Evolutionary conservation across 768 basidiomycete species (phyloP).

Genomic region (Suillus subluteus): DNA sequence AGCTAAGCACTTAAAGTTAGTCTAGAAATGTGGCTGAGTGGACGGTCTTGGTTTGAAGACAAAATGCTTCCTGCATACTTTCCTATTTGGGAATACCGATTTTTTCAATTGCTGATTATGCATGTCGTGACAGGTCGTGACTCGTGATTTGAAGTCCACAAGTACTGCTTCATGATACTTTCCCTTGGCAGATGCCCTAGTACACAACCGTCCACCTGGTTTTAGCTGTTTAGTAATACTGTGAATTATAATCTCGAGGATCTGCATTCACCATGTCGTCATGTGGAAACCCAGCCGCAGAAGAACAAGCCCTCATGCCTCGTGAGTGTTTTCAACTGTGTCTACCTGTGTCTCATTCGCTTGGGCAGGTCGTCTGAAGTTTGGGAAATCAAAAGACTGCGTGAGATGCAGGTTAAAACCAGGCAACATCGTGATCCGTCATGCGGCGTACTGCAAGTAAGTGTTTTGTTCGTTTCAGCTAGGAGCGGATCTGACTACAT

Average conservation of each 20-base stretch:
- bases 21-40: too few relatives aligned
- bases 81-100: neutral
- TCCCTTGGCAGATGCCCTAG: neutral
- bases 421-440: constrained; percentile 75
- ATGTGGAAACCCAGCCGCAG: constrained; percentile 67
- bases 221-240: neutral
- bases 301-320: constrained; percentile 66
- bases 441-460: constrained; percentile 87
- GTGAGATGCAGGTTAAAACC: constrained; percentile 71
- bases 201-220: neutral
- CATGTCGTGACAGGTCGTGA: neutral
- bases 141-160: too few relatives aligned
- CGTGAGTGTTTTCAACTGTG: constrained; percentile 45
- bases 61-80: neutral
- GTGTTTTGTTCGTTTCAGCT: neutral
- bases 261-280: constrained; percentile 36
- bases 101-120: neutral
- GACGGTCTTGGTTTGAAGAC: too few relatives aligned
- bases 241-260: neutral
- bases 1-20: neutral
- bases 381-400: constrained; percentile 67
- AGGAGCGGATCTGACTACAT: neutral
- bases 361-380: constrained; percentile 60
- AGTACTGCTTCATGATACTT: neutral
- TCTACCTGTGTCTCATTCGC: constrained; percentile 1